Evolutionary conservation across 176 grass and related monocot genomes (phyloP).

Genomic region (Oryza nivara): DNA sequence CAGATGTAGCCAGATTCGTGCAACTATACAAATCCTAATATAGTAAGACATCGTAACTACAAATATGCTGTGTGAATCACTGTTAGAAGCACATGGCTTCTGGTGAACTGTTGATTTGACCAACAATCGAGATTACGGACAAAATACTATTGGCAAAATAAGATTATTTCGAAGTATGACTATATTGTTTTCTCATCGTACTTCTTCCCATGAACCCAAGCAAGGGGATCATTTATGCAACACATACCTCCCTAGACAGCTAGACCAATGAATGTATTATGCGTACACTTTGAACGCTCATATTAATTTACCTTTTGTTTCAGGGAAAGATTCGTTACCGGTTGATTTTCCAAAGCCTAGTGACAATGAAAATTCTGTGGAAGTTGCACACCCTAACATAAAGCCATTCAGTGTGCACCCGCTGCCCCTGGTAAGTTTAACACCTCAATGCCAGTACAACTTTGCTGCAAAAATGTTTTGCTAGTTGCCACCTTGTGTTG

Average conservation of each 20-base stretch:
- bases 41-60: conserved; percentile 15
- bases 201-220: conserved; percentile 21
- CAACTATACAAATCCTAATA: conserved; percentile 11
- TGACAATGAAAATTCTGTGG: conserved; percentile 55
- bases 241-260: background rate
- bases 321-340: conserved; percentile 77
- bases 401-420: conserved; percentile 77
- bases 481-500: conserved; percentile 1
- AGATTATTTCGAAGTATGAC: background rate
- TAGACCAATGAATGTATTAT: conserved; percentile 21
- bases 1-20: background rate
- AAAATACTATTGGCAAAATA: conserved; percentile 5
- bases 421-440: conserved; percentile 52
- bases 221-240: conserved; percentile 30
- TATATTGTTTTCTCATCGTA: conserved; percentile 8
- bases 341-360: conserved; percentile 74
- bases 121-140: conserved; percentile 1
- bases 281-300: conserved; percentile 12
- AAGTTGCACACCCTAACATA: conserved; percentile 53
- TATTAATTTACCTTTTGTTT: conserved; percentile 49
- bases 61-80: background rate
- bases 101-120: conserved; percentile 22
- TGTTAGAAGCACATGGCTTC: conserved; percentile 14
- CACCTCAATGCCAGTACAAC: conserved; percentile 28
- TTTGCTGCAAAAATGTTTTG: conserved; percentile 6